A percentile compares a stretch with the other conserved stretches of the same genome.
Evolutionary conservation across 2,329 filamentous ascomycete genomes (phyloP).

Genomic region (Aureobasidium sp.): DNA sequence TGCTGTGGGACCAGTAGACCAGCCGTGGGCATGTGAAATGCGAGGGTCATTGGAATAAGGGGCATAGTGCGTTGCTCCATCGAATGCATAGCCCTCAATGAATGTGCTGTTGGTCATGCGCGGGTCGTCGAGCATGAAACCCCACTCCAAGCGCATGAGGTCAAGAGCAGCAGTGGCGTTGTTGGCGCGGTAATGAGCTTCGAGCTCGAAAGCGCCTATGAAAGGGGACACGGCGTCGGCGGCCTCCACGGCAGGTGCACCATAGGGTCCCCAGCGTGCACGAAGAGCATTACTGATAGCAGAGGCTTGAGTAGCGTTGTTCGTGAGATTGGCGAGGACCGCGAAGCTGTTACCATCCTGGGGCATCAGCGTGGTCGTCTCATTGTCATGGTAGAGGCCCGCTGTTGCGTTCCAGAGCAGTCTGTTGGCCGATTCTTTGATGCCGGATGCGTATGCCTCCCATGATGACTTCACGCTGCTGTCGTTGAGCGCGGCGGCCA

Average conservation of each 20-base stretch:
- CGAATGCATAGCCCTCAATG: slow-evolving; percentile 36
- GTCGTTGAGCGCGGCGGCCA: slow-evolving; percentile 43
- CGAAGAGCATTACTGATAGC: slow-evolving; percentile 33
- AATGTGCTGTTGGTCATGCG: slow-evolving; percentile 40
- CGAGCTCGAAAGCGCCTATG: slow-evolving; percentile 37
- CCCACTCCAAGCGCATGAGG: slow-evolving; percentile 37
- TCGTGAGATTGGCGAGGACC: slow-evolving; percentile 30
- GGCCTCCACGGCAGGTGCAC: slow-evolving; percentile 40
- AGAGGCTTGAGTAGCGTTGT: slow-evolving; percentile 21
- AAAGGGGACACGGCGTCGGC: slow-evolving; percentile 37
- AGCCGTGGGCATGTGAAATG: slow-evolving; percentile 44
- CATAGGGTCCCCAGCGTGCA: slow-evolving; percentile 39
- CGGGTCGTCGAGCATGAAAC: slow-evolving; percentile 34
- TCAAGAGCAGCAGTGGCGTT: slow-evolving; percentile 35
- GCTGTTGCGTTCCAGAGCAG: slow-evolving; percentile 23
- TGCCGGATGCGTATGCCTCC: slow-evolving; percentile 34
- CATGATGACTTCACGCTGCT: slow-evolving; percentile 36
- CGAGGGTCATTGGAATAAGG: slow-evolving; percentile 33
- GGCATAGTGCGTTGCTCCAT: slow-evolving; percentile 41
- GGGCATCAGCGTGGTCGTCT: slow-evolving; percentile 36
- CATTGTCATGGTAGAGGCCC: slow-evolving; percentile 34
- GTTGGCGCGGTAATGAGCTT: slow-evolving; percentile 36
- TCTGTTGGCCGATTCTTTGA: slow-evolving; percentile 37
- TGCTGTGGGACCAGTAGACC: slow-evolving; percentile 44
- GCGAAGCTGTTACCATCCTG: slow-evolving; percentile 49